Evolutionary conservation across 2,329 filamentous ascomycete species (phyloP).

Genomic region (Clonostachys rhizophaga): DNA sequence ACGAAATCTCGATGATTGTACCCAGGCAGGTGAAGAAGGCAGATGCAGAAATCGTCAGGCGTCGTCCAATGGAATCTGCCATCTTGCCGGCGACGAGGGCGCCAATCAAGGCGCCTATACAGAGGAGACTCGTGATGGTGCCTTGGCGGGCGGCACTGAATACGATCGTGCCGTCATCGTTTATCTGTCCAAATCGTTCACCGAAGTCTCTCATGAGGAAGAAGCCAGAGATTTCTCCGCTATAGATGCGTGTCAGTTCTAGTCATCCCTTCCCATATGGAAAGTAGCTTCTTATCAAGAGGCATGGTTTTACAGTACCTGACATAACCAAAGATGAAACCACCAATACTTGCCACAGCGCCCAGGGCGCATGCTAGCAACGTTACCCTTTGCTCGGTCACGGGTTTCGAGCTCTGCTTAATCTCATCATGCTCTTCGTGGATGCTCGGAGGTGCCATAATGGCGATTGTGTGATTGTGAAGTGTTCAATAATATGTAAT

Average conservation of each 20-base stretch:
- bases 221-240: slow-evolving; percentile 58
- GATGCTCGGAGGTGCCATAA: too few relatives aligned
- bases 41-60: slow-evolving; percentile 56
- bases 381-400: slow-evolving; percentile 22
- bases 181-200: slow-evolving; percentile 43
- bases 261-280: neutral
- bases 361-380: slow-evolving; percentile 41
- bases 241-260: slow-evolving; percentile 13
- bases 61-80: slow-evolving; percentile 57
- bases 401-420: too few relatives aligned
- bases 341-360: slow-evolving; percentile 46
- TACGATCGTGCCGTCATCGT: slow-evolving; percentile 26
- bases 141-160: slow-evolving; percentile 59
- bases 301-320: slow-evolving; percentile 28
- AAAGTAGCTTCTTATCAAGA: neutral
- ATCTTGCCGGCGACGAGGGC: slow-evolving; percentile 54
- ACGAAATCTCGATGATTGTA: slow-evolving; percentile 59
- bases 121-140: slow-evolving; percentile 58
- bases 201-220: slow-evolving; percentile 55
- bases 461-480: too few relatives aligned
- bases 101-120: slow-evolving; percentile 54
- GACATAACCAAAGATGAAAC: slow-evolving; percentile 55
- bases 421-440: too few relatives aligned
- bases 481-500: too few relatives aligned
- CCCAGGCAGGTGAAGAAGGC: slow-evolving; percentile 61